Percentiles rank a stretch among this genome's conserved stretches.
Evolutionary conservation across 2,329 filamentous ascomycete genomes (phyloP).

Genomic region (Mycocentrospora acerina): DNA sequence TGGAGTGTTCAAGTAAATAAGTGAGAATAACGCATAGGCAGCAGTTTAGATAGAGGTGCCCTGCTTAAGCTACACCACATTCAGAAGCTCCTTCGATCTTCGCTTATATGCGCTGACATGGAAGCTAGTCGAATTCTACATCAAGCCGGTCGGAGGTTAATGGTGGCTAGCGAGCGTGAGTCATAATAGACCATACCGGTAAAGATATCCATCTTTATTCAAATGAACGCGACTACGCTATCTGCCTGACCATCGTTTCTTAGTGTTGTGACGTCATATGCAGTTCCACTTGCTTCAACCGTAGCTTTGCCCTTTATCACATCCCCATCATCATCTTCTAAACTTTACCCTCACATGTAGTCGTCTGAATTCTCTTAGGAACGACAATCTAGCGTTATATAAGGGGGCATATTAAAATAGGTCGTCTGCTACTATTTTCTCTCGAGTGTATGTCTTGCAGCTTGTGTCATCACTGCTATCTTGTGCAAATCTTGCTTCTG

Average conservation of each 20-base stretch:
- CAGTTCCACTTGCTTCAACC: constrained; percentile 16
- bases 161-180: too few relatives aligned
- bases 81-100: too few relatives aligned
- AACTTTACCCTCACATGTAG: constrained; percentile 27
- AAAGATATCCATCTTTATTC: too few relatives aligned
- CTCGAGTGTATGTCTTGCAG: constrained; percentile 21
- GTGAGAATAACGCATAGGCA: too few relatives aligned
- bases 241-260: constrained; percentile 12
- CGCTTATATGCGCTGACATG: too few relatives aligned
- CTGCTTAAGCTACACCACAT: too few relatives aligned
- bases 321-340: constrained; percentile 27
- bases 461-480: constrained; percentile 10
- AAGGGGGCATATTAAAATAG: constrained; percentile 26
- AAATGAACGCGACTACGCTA: constrained; percentile 8
- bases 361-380: constrained; percentile 28
- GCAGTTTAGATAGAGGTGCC: too few relatives aligned
- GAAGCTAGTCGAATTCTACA: too few relatives aligned
- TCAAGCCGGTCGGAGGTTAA: too few relatives aligned
- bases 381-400: constrained; percentile 24
- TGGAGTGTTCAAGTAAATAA: too few relatives aligned
- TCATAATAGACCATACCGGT: too few relatives aligned
- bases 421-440: constrained; percentile 30
- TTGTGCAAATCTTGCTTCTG: constrained; percentile 15
- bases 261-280: constrained; percentile 15
- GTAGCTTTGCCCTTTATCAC: constrained; percentile 14